These are phyloP conservation scores for Excoecaria cochinchinensis DNA, from an alignment of 345 rosid genomes.

Conservation along the genomic window DNA sequence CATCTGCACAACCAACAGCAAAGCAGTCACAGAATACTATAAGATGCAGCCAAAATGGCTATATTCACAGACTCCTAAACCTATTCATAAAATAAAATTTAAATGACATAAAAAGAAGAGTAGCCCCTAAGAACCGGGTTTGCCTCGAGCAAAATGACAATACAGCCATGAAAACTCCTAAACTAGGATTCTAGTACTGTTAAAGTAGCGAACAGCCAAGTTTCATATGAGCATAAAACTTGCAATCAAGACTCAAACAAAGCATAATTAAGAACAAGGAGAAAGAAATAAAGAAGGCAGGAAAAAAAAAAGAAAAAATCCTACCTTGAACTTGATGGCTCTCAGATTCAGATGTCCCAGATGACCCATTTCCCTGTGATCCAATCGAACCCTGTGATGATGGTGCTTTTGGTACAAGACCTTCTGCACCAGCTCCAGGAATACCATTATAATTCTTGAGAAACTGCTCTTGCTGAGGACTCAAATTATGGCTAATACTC, in stretches of 20 bases:
- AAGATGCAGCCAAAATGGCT: too few species aligned
- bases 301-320: background rate
- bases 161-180: background rate
- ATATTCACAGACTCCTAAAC: too few species aligned
- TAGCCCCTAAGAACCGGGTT: too few species aligned
- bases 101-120: too few species aligned
- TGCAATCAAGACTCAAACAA: background rate
- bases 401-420: slow-evolving; percentile 13
- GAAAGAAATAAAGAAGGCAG: background rate
- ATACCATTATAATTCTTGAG: slow-evolving; percentile 7
- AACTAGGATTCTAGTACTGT: too few species aligned
- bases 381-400: slow-evolving; percentile 48
- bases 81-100: too few species aligned
- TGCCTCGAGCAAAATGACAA: background rate
- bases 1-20: background rate
- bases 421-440: slow-evolving; percentile 13
- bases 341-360: slow-evolving; percentile 58
- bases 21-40: too few species aligned
- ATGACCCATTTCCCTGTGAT: slow-evolving; percentile 61
- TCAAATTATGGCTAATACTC: background rate
- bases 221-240: background rate
- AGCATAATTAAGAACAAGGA: background rate
- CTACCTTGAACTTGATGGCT: slow-evolving; percentile 51
- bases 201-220: background rate
- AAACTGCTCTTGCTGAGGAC: slow-evolving; percentile 1